These are phyloP conservation scores for Pyrenochaeta sp. DNA, from an alignment of 2,329 filamentous ascomycete species.

Conservation along the genomic window DNA sequence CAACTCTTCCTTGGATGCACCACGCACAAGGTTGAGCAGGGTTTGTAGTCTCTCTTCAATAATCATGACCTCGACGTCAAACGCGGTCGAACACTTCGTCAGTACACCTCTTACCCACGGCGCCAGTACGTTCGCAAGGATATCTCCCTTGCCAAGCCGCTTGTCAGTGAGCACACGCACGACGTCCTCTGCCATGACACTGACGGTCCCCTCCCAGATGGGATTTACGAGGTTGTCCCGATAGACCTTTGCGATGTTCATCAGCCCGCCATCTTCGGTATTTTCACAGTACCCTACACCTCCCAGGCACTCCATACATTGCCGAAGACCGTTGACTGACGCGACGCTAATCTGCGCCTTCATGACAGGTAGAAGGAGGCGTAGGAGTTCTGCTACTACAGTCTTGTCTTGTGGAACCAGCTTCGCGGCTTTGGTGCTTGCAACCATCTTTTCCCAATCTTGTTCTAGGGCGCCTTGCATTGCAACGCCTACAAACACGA, in stretches of 20 bases:
- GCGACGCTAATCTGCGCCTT: slow-evolving; percentile 37
- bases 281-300: slow-evolving; percentile 73
- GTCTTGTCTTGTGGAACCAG: slow-evolving; percentile 33
- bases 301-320: slow-evolving; percentile 71
- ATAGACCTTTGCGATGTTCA: slow-evolving; percentile 73
- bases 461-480: slow-evolving; percentile 66
- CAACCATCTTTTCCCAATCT: slow-evolving; percentile 33
- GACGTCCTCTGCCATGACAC: slow-evolving; percentile 69
- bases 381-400: slow-evolving; percentile 19
- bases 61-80: slow-evolving; percentile 15
- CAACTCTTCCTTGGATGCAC: slow-evolving; percentile 29
- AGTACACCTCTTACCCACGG: slow-evolving; percentile 28
- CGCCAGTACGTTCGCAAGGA: slow-evolving; percentile 27
- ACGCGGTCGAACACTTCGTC: slow-evolving; percentile 2
- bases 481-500: slow-evolving; percentile 63
- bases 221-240: slow-evolving; percentile 70
- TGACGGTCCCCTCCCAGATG: slow-evolving; percentile 79
- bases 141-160: slow-evolving; percentile 32
- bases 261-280: slow-evolving; percentile 61
- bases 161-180: slow-evolving; percentile 54
- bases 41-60: slow-evolving; percentile 18
- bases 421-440: slow-evolving; percentile 23
- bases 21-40: slow-evolving; percentile 9
- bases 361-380: slow-evolving; percentile 37
- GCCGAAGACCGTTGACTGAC: slow-evolving; percentile 57